Percentiles rank a stretch among this genome's conserved stretches.
Evolutionary conservation across 225 moss, liverwort and hornwort species (phyloP).

Genomic region (Physcomitrellopsis africana): DNA sequence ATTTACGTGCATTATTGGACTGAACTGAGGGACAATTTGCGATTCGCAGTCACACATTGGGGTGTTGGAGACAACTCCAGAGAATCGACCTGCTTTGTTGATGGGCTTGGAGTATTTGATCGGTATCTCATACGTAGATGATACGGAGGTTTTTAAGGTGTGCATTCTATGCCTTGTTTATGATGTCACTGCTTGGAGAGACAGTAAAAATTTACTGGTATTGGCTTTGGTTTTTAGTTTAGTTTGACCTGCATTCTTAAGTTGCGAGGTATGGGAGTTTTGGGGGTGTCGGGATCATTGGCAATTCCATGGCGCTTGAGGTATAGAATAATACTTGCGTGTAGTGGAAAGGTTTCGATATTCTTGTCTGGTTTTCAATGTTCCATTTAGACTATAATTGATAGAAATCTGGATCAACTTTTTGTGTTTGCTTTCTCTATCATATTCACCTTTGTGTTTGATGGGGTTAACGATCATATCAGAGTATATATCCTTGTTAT

Average conservation of each 20-base stretch:
- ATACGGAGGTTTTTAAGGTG: conserved; percentile 97
- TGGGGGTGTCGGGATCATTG: too few species aligned
- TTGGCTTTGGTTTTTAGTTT: background rate
- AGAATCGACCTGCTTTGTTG: conserved; percentile 74
- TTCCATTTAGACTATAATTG: too few species aligned
- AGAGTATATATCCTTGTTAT: background rate
- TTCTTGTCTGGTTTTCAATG: too few species aligned
- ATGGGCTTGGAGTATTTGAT: conserved; percentile 92
- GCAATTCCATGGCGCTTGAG: too few species aligned
- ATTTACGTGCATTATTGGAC: background rate
- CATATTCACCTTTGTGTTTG: background rate
- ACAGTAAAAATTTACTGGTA: too few species aligned
- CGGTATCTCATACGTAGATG: conserved; percentile 89
- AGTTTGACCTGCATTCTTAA: background rate
- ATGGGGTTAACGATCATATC: background rate
- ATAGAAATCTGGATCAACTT: background rate
- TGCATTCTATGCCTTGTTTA: background rate
- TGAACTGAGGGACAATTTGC: conserved; percentile 16
- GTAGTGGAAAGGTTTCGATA: too few species aligned
- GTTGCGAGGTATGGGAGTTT: background rate
- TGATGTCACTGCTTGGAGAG: too few species aligned
- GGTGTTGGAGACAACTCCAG: conserved; percentile 69
- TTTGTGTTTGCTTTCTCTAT: background rate
- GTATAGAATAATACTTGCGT: too few species aligned
- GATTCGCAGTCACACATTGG: conserved; percentile 81